These are phyloP conservation scores for Pseudogymnoascus pannorum DNA, from an alignment of 2,329 filamentous ascomycete genomes.

Conservation along the genomic window DNA sequence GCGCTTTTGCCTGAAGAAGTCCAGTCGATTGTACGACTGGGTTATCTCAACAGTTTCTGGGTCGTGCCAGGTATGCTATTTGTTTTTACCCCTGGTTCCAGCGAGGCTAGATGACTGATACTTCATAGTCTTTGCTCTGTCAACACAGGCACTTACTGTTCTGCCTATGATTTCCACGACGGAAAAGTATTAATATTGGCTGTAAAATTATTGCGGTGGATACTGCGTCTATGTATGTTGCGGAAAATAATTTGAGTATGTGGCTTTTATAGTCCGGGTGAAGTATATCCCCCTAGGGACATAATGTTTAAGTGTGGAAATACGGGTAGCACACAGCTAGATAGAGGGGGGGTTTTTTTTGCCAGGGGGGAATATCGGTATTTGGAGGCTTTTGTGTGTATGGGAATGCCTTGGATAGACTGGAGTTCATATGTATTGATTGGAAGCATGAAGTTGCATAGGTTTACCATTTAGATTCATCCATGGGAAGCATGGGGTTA, in stretches of 20 bases:
- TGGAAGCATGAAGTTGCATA: neutral
- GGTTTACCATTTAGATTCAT: neutral
- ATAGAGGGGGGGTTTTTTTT: neutral
- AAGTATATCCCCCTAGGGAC: neutral
- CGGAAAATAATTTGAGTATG: neutral
- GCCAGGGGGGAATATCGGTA: neutral
- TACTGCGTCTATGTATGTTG: neutral
- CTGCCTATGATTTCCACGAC: slow-evolving; percentile 16
- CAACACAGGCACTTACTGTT: slow-evolving; percentile 15
- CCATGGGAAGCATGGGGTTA: neutral
- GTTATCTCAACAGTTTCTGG: slow-evolving; percentile 18
- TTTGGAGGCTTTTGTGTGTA: neutral
- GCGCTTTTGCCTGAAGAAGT: slow-evolving; percentile 12
- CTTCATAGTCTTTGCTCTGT: slow-evolving; percentile 11
- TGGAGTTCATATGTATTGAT: neutral
- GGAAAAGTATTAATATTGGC: slow-evolving; percentile 12
- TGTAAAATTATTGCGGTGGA: neutral
- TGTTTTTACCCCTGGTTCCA: neutral
- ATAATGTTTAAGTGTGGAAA: neutral
- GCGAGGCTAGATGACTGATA: neutral
- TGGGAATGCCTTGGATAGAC: neutral
- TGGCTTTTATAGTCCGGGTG: too few relatives aligned
- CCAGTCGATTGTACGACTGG: slow-evolving; percentile 10
- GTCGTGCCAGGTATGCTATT: slow-evolving; percentile 17
- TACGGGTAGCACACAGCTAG: neutral